These are phyloP conservation scores for Pneumocystis wakefieldiae DNA, from an alignment of 1,139 yeast genomes.

Conservation along the genomic window DNA sequence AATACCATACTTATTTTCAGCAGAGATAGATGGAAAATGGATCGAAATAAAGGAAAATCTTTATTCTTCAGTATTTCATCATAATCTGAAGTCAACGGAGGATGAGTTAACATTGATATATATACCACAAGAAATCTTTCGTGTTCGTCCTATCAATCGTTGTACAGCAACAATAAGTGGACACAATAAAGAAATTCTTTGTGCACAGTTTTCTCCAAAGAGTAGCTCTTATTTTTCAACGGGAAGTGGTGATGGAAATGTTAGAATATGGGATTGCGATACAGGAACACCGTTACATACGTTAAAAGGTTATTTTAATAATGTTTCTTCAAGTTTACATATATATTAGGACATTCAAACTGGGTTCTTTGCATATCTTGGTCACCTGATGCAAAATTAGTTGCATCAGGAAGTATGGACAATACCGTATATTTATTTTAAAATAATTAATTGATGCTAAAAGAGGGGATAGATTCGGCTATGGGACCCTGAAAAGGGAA, in stretches of 20 bases:
- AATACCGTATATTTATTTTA: conserved; percentile 35
- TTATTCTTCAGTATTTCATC: conserved; percentile 66
- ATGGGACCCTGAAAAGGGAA: conserved; percentile 74
- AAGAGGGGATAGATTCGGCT: conserved; percentile 30
- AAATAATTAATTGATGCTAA: background rate
- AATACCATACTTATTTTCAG: background rate
- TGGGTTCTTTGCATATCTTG: conserved; percentile 93
- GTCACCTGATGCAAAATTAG: conserved; percentile 79
- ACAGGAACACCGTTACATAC: conserved; percentile 83
- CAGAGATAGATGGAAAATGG: background rate
- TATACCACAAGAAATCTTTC: conserved; percentile 90
- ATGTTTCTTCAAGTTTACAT: background rate
- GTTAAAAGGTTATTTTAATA: conserved; percentile 23
- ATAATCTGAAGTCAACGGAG: conserved; percentile 79
- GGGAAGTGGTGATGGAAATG: conserved; percentile 97
- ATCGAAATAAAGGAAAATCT: conserved; percentile 67
- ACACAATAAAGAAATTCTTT: conserved; percentile 82
- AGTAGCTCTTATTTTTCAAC: conserved; percentile 68
- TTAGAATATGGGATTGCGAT: conserved; percentile 92
- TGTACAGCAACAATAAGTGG: conserved; percentile 89
- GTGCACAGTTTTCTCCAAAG: conserved; percentile 87
- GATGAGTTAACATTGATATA: conserved; percentile 80
- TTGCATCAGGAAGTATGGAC: conserved; percentile 97
- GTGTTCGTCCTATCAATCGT: conserved; percentile 80
- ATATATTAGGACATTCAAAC: conserved; percentile 53